These are phyloP conservation scores for Calonectria crousiana DNA, from an alignment of 2,329 filamentous ascomycete genomes.

Conservation along the genomic window DNA sequence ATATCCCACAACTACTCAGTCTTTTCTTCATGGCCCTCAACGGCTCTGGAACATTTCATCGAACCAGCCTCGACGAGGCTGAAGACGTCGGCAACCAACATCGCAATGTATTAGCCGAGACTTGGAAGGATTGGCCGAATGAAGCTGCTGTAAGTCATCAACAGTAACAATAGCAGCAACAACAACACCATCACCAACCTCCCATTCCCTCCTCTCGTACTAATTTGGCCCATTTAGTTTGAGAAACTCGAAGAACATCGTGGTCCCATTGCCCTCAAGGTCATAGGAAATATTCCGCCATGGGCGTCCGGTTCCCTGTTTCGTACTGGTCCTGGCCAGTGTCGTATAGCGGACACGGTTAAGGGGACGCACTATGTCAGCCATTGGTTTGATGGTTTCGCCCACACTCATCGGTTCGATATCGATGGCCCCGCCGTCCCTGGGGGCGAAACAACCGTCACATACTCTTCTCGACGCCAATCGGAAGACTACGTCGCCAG, in stretches of 20 bases:
- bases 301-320: constrained; percentile 81
- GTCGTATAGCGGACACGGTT: constrained; percentile 68
- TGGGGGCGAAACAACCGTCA: constrained; percentile 56
- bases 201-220: not conserved
- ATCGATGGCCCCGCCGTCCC: constrained; percentile 61
- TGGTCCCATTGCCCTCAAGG: constrained; percentile 71
- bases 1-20: not conserved
- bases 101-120: constrained; percentile 44
- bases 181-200: not conserved
- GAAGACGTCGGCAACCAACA: constrained; percentile 40
- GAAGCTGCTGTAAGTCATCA: constrained; percentile 56
- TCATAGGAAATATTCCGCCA: constrained; percentile 75
- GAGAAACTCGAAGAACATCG: constrained; percentile 75
- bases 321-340: constrained; percentile 79
- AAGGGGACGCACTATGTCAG: constrained; percentile 71
- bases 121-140: constrained; percentile 61
- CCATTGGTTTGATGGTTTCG: constrained; percentile 88
- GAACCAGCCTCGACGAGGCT: constrained; percentile 44
- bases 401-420: constrained; percentile 79
- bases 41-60: constrained; percentile 40
- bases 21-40: constrained; percentile 43
- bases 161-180: rapidly evolving
- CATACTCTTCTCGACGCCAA: constrained; percentile 79
- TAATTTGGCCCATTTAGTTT: constrained; percentile 63
- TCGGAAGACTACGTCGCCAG: constrained; percentile 72